Evolutionary conservation across 495 filamentous ascomycete genomes (phyloP).

Genomic region (Talaromyces adpressus): DNA sequence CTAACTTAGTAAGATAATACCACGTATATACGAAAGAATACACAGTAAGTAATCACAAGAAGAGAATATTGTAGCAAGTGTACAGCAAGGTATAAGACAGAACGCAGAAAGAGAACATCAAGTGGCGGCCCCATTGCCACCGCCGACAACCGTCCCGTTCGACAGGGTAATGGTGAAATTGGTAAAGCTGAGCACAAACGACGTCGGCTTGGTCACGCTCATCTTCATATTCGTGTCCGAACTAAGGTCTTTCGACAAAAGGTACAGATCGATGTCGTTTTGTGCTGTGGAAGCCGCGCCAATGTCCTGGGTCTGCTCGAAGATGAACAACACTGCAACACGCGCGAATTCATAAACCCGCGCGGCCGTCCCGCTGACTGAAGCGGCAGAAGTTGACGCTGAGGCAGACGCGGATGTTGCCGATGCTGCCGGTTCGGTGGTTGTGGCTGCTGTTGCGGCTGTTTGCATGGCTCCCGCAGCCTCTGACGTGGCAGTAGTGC

Average conservation of each 20-base stretch:
- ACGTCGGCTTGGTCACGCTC: slow-evolving; percentile 11
- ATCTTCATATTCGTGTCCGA: slow-evolving; percentile 7
- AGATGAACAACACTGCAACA: slow-evolving; percentile 42
- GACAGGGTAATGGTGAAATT: slow-evolving; percentile 34
- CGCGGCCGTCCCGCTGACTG: neutral
- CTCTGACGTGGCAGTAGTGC: slow-evolving; percentile 6
- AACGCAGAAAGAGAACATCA: slow-evolving; percentile 1
- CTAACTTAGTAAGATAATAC: neutral
- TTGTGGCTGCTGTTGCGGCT: slow-evolving; percentile 1
- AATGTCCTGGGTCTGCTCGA: slow-evolving; percentile 39
- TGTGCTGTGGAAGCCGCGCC: slow-evolving; percentile 18
- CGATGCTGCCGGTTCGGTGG: slow-evolving; percentile 10
- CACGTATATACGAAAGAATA: neutral
- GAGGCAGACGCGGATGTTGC: slow-evolving; percentile 14
- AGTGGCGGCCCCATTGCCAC: slow-evolving; percentile 12
- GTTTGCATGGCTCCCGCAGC: slow-evolving; percentile 9
- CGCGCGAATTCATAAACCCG: slow-evolving; percentile 40
- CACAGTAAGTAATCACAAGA: neutral
- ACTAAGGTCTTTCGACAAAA: slow-evolving; percentile 7
- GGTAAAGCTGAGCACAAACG: slow-evolving; percentile 35
- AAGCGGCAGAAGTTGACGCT: slow-evolving; percentile 10
- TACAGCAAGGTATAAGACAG: neutral
- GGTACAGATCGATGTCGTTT: slow-evolving; percentile 5
- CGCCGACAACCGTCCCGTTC: slow-evolving; percentile 35
- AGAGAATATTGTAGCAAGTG: slow-evolving; percentile 6